These are phyloP conservation scores for Myochromella boudieri DNA, from an alignment of 768 basidiomycete genomes.

Conservation along the genomic window DNA sequence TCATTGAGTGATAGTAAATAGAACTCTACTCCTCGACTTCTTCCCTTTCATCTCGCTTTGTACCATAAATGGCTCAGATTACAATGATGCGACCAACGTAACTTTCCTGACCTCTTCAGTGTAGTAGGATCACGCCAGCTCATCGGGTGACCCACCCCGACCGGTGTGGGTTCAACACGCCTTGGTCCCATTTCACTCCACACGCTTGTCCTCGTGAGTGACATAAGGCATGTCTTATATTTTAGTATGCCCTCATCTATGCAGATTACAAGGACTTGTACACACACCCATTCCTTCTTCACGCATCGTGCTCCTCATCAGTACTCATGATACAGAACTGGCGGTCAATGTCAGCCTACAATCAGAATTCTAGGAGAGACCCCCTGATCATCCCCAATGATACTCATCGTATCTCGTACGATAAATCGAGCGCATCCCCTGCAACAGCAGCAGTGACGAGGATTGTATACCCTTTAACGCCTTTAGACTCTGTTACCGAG, in stretches of 20 bases:
- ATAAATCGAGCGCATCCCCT: slow-evolving; percentile 32
- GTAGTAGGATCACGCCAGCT: slow-evolving; percentile 12
- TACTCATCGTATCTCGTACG: slow-evolving; percentile 14
- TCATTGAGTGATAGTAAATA: slow-evolving; percentile 24
- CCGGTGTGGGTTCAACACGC: slow-evolving; percentile 15
- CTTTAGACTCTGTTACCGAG: slow-evolving; percentile 37
- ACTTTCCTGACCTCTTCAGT: slow-evolving; percentile 14
- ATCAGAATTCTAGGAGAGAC: slow-evolving; percentile 26
- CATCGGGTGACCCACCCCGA: slow-evolving; percentile 18
- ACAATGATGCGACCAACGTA: slow-evolving; percentile 14
- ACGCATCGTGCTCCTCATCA: neutral
- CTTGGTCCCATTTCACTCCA: slow-evolving; percentile 29
- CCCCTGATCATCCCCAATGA: slow-evolving; percentile 16
- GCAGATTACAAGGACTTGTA: slow-evolving; percentile 8
- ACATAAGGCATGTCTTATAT: slow-evolving; percentile 31
- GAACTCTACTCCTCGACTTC: neutral
- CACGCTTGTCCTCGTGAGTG: slow-evolving; percentile 40
- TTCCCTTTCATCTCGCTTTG: slow-evolving; percentile 3
- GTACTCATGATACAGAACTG: slow-evolving; percentile 12
- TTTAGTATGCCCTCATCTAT: slow-evolving; percentile 14
- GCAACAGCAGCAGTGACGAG: slow-evolving; percentile 48
- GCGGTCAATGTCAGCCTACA: slow-evolving; percentile 23
- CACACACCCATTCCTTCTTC: slow-evolving; percentile 15
- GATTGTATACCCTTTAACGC: slow-evolving; percentile 42
- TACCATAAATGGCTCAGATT: slow-evolving; percentile 3